Percentiles rank a stretch among this genome's conserved stretches.
Evolutionary conservation across 2,329 filamentous ascomycete species (phyloP).

Genomic region (Plectosphaerella plurivora): DNA sequence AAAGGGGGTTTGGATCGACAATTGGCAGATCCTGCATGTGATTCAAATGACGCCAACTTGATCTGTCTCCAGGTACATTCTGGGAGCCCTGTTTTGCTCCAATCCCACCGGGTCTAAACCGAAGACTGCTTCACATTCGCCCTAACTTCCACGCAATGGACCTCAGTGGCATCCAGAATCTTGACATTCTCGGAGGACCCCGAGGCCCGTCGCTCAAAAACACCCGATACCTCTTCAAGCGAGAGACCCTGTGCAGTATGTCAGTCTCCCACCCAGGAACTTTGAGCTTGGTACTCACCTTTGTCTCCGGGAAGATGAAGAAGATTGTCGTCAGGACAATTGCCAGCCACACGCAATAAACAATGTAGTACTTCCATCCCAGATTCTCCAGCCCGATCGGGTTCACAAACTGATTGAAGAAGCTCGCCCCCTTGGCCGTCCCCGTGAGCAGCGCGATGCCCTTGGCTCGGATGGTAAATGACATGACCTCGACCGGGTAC

Average conservation of each 20-base stretch:
- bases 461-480: slow-evolving; percentile 46
- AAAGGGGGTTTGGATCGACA: too few species aligned
- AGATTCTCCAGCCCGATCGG: slow-evolving; percentile 47
- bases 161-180: too few species aligned
- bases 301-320: slow-evolving; percentile 13
- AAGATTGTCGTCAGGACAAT: slow-evolving; percentile 36
- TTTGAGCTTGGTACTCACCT: not conserved
- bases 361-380: slow-evolving; percentile 52
- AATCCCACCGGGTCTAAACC: too few species aligned
- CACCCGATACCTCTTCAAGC: not conserved
- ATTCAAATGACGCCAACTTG: too few species aligned
- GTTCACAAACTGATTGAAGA: slow-evolving; percentile 35
- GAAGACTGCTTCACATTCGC: too few species aligned
- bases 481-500: slow-evolving; percentile 41
- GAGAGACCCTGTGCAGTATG: not conserved
- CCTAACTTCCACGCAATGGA: too few species aligned
- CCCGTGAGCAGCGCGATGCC: slow-evolving; percentile 31
- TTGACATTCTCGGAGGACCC: too few species aligned
- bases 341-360: slow-evolving; percentile 36
- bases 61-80: too few species aligned
- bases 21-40: too few species aligned
- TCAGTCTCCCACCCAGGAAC: not conserved
- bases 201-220: not conserved
- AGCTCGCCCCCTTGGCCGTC: slow-evolving; percentile 1
- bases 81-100: too few species aligned